A percentile compares a stretch with the other conserved stretches of the same genome.
Conservation (phyloP, 2,329 filamentous ascomycete species). For the Clarireedia paspali region DNA sequence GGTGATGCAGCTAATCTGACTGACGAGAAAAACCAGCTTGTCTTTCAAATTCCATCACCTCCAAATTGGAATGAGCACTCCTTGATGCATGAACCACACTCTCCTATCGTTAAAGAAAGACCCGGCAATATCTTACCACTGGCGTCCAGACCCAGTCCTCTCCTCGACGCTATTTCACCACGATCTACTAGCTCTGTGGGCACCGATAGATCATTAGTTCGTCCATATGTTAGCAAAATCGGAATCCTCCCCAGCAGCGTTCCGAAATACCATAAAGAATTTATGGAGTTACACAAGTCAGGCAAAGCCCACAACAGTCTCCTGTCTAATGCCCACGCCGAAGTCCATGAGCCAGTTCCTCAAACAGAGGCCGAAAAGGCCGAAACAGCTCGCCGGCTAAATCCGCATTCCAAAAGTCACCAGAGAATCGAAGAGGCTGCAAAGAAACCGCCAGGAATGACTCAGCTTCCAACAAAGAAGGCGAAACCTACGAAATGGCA, state of each 20-base stretch:
- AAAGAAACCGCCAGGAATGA: slow-evolving; percentile 54
- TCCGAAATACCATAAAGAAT: slow-evolving; percentile 83
- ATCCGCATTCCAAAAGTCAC: slow-evolving; percentile 72
- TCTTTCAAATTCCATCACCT: slow-evolving; percentile 48
- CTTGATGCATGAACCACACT: neutral
- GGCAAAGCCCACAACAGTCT: slow-evolving; percentile 38
- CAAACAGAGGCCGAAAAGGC: slow-evolving; percentile 69
- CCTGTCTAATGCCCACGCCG: slow-evolving; percentile 33
- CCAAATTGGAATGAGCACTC: slow-evolving; percentile 38
- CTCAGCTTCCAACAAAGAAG: slow-evolving; percentile 61
- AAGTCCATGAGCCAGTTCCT: slow-evolving; percentile 29
- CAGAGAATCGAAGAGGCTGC: slow-evolving; percentile 58
- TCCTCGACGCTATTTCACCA: slow-evolving; percentile 26
- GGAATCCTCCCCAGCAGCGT: slow-evolving; percentile 87
- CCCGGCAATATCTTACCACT: slow-evolving; percentile 5
- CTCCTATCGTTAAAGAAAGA: slow-evolving; percentile 1
- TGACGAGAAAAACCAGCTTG: slow-evolving; percentile 28
- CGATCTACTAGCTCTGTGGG: slow-evolving; percentile 27
- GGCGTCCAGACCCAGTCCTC: slow-evolving; percentile 18
- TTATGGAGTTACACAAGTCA: slow-evolving; percentile 65
- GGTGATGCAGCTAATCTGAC: slow-evolving; percentile 23
- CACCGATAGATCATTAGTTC: slow-evolving; percentile 24
- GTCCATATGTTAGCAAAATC: slow-evolving; percentile 62
- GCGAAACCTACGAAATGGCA: slow-evolving; percentile 87
- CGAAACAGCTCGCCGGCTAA: slow-evolving; percentile 71